Evolutionary conservation across 2,329 filamentous ascomycete genomes (phyloP), one percentile per base, ranked within the genome.

Genomic region (Pyrenophora tritici-repentis): DNA sequence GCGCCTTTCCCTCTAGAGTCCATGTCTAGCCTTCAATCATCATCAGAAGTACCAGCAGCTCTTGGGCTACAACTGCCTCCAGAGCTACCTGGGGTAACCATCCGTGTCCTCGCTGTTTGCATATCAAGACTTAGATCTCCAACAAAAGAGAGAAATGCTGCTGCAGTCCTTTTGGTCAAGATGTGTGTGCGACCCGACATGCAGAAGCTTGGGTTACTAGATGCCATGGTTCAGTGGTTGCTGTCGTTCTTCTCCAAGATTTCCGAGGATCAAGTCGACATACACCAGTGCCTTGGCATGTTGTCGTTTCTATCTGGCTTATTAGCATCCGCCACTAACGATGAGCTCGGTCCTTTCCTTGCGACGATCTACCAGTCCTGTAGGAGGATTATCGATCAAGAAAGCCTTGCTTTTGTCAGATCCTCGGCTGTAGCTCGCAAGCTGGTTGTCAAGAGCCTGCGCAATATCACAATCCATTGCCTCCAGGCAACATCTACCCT

Each of bases 1-100:
- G 91, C 91, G 1, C 94, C 94, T 0, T 99, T 99, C 73, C 92
- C 97, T 64, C 78, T 99, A 44, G 83, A 87, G 2, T 91, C 90
- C 2, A 92, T 99, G 54, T 97, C 92, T 1, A 77, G 76, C 10
- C 42, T 64, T 2, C 62, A 71, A n/a, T 56, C 61, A 3, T 67
- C 70, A 8, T 48, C 67, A 31, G 62, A 69, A 14, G 65, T 74
- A 0, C 62, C 70, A 13, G 55, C 55, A 8, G 47, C 52, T 16
- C 49, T 66, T 33, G 81, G 79, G 1, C 75, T 90, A 14, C 65
- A 71, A 7, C 81, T 89, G 73, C 83, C 87, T 0, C 61, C 70
- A 1, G 75, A 83, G 26, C 75, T 91, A 1, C 91, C 93, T 0
- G 83, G 83, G 2, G 83, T 97, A 49, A 83, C 90, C 0, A 76